phyloP scores from a whole-genome alignment of 805 yeast genomes.

The Teunomyces funiuensis region DNA sequence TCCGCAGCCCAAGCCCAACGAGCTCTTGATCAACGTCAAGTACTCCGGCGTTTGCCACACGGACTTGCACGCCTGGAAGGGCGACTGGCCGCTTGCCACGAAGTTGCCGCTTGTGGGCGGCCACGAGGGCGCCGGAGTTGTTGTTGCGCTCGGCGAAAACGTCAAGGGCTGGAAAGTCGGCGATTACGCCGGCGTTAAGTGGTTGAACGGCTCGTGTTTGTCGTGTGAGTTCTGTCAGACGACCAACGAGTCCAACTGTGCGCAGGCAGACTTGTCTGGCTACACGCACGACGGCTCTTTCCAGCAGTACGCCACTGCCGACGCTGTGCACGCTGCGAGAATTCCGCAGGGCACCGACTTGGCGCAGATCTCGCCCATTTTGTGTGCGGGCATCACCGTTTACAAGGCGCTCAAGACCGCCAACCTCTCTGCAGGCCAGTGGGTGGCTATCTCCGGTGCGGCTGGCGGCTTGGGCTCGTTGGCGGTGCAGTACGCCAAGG shows the following conservation, averaged over 20 bases:
- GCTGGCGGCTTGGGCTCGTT: slow-evolving; percentile 79
- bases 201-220: slow-evolving; percentile 79
- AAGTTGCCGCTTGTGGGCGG: slow-evolving; percentile 82
- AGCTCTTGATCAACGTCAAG: slow-evolving; percentile 76
- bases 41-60: slow-evolving; percentile 95
- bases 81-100: slow-evolving; percentile 84
- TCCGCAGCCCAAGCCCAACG: slow-evolving; percentile 75
- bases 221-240: slow-evolving; percentile 72
- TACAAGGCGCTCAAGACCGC: slow-evolving; percentile 89
- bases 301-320: slow-evolving; percentile 89
- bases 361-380: slow-evolving; percentile 75
- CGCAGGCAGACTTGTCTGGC: slow-evolving; percentile 65
- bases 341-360: slow-evolving; percentile 74
- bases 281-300: slow-evolving; percentile 89
- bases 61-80: slow-evolving; percentile 91
- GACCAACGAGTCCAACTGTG: slow-evolving; percentile 70
- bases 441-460: slow-evolving; percentile 79
- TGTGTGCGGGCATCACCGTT: slow-evolving; percentile 90
- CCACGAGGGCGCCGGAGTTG: slow-evolving; percentile 88
- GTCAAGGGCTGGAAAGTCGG: slow-evolving; percentile 75
- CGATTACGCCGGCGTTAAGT: slow-evolving; percentile 80
- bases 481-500: slow-evolving; percentile 72
- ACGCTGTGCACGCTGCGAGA: slow-evolving; percentile 81
- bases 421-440: slow-evolving; percentile 63
- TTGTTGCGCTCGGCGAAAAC: slow-evolving; percentile 70